Evolutionary conservation across 495 filamentous ascomycete species (phyloP).

Genomic region (Daldinia childiae): DNA sequence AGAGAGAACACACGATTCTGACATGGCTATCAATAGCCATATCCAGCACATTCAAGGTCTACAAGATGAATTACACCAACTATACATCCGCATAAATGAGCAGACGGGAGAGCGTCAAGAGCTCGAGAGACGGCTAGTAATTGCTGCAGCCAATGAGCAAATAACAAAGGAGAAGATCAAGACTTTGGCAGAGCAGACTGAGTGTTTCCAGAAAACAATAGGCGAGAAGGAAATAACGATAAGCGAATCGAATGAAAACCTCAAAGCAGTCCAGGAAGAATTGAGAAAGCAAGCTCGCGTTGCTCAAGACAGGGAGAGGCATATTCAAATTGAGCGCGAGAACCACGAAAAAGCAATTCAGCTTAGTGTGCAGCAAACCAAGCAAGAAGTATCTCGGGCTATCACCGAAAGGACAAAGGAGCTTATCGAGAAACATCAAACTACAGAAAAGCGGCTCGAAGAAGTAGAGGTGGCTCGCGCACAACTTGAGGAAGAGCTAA

Average conservation of each 20-base stretch:
- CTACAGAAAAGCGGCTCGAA: conserved; percentile 28
- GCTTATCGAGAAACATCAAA: conserved; percentile 17
- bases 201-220: conserved; percentile 12
- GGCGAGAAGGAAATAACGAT: conserved; percentile 25
- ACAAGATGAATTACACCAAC: conserved; percentile 39
- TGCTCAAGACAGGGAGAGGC: conserved; percentile 24
- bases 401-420: conserved; percentile 31
- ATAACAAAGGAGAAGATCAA: conserved; percentile 12
- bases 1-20: conserved; percentile 16
- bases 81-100: conserved; percentile 18
- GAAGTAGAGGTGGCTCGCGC: conserved; percentile 25
- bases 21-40: conserved; percentile 27
- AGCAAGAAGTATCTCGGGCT: conserved; percentile 30
- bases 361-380: conserved; percentile 25
- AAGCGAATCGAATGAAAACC: conserved; percentile 23
- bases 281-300: conserved; percentile 17
- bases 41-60: conserved; percentile 32
- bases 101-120: conserved; percentile 29
- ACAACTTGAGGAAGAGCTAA: conserved; percentile 38
- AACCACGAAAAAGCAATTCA: conserved; percentile 24
- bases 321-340: conserved; percentile 28
- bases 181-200: conserved; percentile 18
- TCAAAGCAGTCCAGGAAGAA: conserved; percentile 35
- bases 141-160: conserved; percentile 7
- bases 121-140: conserved; percentile 1